A percentile compares a stretch with the other conserved stretches of the same genome.
Evolutionary conservation across 2,329 filamentous ascomycete genomes (phyloP).

Genomic region (Canariomyces notabilis): DNA sequence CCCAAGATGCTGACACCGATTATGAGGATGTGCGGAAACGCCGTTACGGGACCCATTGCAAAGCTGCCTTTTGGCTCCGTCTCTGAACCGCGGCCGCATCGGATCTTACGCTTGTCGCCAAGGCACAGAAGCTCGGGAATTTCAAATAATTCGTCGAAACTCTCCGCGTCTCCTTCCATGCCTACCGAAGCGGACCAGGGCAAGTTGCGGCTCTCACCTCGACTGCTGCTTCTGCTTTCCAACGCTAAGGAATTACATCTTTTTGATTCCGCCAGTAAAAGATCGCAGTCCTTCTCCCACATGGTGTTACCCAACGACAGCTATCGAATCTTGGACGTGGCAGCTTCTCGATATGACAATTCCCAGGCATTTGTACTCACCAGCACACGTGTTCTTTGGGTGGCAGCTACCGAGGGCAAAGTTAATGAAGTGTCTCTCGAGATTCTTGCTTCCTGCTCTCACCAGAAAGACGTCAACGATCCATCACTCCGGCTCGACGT

Average conservation of each 20-base stretch:
- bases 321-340: constrained; percentile 52
- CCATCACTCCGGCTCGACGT: constrained; percentile 37
- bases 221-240: constrained; percentile 17
- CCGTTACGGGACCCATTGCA: constrained; percentile 24
- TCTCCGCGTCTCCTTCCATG: neutral
- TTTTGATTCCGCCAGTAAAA: constrained; percentile 13
- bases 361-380: constrained; percentile 57
- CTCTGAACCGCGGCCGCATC: constrained; percentile 34
- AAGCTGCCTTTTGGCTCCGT: constrained; percentile 10
- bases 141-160: constrained; percentile 4
- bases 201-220: neutral
- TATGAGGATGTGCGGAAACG: constrained; percentile 39
- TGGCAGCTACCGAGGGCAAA: constrained; percentile 17
- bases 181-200: neutral
- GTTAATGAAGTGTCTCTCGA: constrained; percentile 14
- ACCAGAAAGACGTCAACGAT: constrained; percentile 38
- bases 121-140: constrained; percentile 2
- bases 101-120: constrained; percentile 34
- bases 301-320: constrained; percentile 26
- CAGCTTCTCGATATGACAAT: constrained; percentile 40
- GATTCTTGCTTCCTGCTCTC: constrained; percentile 28
- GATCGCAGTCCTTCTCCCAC: constrained; percentile 15
- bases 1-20: constrained; percentile 32
- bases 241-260: constrained; percentile 15
- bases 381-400: constrained; percentile 43